These are phyloP conservation scores for Penicillium desertorum DNA, from an alignment of 495 filamentous ascomycete genomes.

Conservation along the genomic window DNA sequence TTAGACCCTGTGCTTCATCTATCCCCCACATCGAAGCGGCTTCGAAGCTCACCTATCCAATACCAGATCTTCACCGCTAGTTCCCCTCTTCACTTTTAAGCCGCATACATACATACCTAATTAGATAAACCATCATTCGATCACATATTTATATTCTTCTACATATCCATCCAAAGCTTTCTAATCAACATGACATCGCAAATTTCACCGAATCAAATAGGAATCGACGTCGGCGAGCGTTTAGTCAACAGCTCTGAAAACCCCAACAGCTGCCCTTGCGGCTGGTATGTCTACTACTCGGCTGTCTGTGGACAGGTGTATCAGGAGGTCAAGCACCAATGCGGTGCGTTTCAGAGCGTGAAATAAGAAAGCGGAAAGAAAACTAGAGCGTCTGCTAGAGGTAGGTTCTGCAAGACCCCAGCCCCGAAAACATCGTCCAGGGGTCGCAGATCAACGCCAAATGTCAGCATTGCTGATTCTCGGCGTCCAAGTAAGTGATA, in stretches of 20 bases:
- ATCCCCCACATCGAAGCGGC: background rate
- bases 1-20: background rate
- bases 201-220: background rate
- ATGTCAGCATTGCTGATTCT: background rate
- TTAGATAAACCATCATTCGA: background rate
- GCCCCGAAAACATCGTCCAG: background rate
- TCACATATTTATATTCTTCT: background rate
- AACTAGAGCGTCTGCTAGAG: background rate
- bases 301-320: background rate
- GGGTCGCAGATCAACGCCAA: background rate
- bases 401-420: background rate
- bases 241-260: background rate
- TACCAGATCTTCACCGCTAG: background rate
- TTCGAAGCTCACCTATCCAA: background rate
- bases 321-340: background rate
- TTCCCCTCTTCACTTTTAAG: background rate
- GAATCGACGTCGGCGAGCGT: background rate
- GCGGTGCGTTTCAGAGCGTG: background rate
- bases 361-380: background rate
- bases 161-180: no score
- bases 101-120: background rate
- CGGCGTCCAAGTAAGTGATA: background rate
- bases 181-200: background rate
- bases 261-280: background rate
- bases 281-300: background rate